Conservation (phyloP, 768 basidiomycete genomes). For the Auriscalpium vulgare region DNA sequence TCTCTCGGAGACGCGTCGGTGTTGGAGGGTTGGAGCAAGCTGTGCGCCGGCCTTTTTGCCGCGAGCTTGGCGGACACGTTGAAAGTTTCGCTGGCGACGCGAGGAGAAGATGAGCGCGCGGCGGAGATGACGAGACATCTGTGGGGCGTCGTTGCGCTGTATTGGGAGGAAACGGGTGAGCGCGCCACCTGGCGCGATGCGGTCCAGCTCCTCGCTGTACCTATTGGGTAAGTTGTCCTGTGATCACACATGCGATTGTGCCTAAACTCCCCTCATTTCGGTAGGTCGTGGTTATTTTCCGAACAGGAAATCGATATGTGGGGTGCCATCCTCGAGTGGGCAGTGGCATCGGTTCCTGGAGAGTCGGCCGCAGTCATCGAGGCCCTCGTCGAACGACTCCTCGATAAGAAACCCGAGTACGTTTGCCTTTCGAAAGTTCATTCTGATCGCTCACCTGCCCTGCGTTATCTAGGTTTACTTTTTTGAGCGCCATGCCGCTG, state of each 20-base stretch:
- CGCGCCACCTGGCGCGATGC: neutral
- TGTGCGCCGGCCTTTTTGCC: neutral
- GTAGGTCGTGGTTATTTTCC: neutral
- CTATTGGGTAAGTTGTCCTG: neutral
- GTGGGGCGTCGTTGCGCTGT: neutral
- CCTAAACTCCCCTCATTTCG: neutral
- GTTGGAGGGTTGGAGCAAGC: neutral
- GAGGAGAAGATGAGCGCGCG: slow-evolving; percentile 17
- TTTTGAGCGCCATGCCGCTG: neutral
- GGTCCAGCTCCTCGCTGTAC: neutral
- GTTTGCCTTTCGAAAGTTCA: neutral
- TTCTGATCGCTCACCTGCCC: neutral
- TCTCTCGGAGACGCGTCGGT: neutral
- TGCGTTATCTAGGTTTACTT: neutral
- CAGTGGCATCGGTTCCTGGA: neutral
- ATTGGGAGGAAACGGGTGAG: neutral
- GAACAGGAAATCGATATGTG: neutral
- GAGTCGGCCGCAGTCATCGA: neutral
- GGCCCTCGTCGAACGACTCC: neutral
- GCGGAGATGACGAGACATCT: slow-evolving; percentile 27
- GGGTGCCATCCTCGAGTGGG: neutral
- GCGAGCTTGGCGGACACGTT: neutral
- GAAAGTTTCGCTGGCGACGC: neutral
- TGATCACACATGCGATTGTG: neutral
- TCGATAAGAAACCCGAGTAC: neutral